Evolutionary conservation across 108 stramenopile genomes (phyloP).

Genomic region (Aurantiochytrium sp.): DNA sequence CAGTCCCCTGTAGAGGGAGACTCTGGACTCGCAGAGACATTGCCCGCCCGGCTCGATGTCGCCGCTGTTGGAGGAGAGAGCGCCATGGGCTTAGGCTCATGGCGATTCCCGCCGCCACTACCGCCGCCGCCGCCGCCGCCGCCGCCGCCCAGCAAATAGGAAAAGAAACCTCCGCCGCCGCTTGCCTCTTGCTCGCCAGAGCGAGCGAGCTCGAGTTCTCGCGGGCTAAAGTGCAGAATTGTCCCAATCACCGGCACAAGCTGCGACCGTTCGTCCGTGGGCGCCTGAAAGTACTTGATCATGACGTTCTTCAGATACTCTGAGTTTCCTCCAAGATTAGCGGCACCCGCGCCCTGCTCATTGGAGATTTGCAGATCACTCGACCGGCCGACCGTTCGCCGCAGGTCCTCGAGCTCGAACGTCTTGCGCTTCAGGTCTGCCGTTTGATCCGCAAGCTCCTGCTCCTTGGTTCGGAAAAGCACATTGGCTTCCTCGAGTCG

Average conservation of each 20-base stretch:
- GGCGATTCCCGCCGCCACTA: background rate
- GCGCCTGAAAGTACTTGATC: background rate
- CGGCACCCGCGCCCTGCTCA: background rate
- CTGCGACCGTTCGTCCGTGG: background rate
- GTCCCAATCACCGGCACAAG: background rate
- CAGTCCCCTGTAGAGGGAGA: background rate
- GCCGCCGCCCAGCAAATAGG: background rate
- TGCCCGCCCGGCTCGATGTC: background rate
- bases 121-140: no score
- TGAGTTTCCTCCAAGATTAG: background rate
- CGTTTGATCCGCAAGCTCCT: background rate
- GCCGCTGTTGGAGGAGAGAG: background rate
- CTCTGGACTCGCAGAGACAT: background rate
- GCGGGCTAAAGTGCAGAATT: background rate
- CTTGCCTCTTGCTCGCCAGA: background rate
- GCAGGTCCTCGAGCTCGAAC: background rate
- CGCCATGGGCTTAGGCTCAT: background rate
- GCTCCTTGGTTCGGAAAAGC: background rate
- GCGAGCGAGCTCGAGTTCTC: background rate
- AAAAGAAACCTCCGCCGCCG: background rate
- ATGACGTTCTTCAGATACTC: constrained; percentile 17
- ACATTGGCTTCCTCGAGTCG: background rate
- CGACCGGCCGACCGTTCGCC: background rate
- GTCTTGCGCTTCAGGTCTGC: background rate
- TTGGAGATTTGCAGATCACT: background rate